Base-by-base conservation (phyloP, 305 asterid species). In the Solanum hybrid region DNA sequence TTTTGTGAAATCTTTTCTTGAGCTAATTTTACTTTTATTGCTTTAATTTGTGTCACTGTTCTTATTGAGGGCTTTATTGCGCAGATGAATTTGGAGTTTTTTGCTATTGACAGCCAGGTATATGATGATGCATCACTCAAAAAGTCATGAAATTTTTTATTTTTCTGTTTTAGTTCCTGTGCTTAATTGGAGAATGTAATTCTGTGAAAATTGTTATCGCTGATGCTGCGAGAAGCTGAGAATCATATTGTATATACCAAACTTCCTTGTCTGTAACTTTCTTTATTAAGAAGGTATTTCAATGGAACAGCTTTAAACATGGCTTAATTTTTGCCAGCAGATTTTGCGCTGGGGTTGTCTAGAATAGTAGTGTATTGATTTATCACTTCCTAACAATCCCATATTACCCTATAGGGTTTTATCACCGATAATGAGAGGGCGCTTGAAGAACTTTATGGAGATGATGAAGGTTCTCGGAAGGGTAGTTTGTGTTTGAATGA, bases 61-160 rank as follows among this genome's bases (percentile, higher is more conserved):
- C 93, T 95, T 87, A 94, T 91, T 90, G 92, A 90, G 90, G 87
- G 79, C 86, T 93, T 90, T 89, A 86, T 86, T 91, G 46, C 92
- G 92, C 99, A 98, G 99, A 97, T 98, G 99, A 98, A 98, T 94
- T 94, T 98, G 99, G 99, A 98, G 93, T 97, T 95, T 92, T 96
- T 97, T 82, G 94, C 99, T 86, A 94, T 96, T 83, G 99, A 98
- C 93, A 96, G 95, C 93, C 99, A 98, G 99, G 99, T 98, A 95
- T 75, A 76, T 84, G 76, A 90, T 91, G 89, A 90, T 91, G 81
- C 84, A 75, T 28, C 89, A 37, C 75, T 18, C 87, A 88, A 76
- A n/a, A 87, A 12, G 71, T 51, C 75, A 75, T 64, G 75, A 42
- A 40, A 9, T 34, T 88, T 88, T 11, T 51, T 40, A 57, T 46